Base-by-base conservation (phyloP, 1,284 basidiomycete genomes). In the Violaceomyces palustris region DNA sequence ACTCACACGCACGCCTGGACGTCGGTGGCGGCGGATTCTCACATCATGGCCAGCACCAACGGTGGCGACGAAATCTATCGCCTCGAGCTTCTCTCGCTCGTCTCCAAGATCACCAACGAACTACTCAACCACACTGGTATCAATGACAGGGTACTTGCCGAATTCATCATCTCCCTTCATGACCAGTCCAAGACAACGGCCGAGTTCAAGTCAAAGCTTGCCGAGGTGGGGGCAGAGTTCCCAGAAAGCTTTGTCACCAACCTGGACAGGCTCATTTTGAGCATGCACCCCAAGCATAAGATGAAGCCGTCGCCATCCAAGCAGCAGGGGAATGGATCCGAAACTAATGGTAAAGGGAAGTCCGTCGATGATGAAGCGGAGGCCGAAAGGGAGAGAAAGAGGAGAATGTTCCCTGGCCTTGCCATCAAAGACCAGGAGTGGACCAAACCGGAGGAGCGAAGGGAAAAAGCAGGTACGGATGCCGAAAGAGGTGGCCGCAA, bases 111-210 rank as follows among this genome's bases (percentile, higher is more conserved):
- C 44, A 50, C 67, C 6, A 61, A 58, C 15, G 69, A 72, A 33
- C 44, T 73, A 8, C 42, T 80, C 81, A 63, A 85, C 81, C 35
- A 77, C 86, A 42, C 87, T 36, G 69, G 67, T 38, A 64, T 73
- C 44, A 61, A 85, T 72, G 91, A 96, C 79, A 92, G 91, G 71
- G 86, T 86, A 10, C 79, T 93, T 26, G 90, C 93, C 21, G 92
- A 98, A 77, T 99, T 94, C 76, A 82, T 97, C 56, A 92, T 99
- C 58, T 78, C 82, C 68, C 81, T 97, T 41, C 93, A 98, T 75
- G 86, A 88, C 59, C 77, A 88, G 63, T 86, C 86, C 67, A 86
- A 81, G 61, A 82, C 82, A 50, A 77, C 88, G 34, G 74, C 77
- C 11, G 81, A 83, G 44, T 99, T 98, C 81, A 88, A 90, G 75